Percentiles rank a stretch among this genome's conserved stretches.
These are phyloP conservation scores for Termitomyces sp. DNA, from an alignment of 768 basidiomycete species.

Conservation along the genomic window DNA sequence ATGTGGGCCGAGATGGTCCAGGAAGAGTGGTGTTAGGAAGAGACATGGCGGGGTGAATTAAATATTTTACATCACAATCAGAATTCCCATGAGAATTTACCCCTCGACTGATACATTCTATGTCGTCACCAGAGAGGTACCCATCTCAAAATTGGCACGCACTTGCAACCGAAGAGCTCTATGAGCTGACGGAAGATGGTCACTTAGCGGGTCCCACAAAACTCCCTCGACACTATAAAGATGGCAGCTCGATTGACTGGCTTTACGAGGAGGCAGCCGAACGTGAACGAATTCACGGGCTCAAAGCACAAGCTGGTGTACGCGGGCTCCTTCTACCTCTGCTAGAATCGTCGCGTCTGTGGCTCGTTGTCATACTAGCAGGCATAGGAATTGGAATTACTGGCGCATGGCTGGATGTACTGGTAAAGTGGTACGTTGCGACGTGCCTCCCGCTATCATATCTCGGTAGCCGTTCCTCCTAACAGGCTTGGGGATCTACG, in stretches of 20 bases:
- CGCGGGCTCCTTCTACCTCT: conserved; percentile 51
- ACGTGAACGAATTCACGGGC: conserved; percentile 45
- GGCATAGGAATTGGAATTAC: conserved; percentile 63
- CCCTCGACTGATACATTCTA: background rate
- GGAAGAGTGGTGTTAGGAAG: conserved; percentile 3
- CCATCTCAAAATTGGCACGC: conserved; percentile 16
- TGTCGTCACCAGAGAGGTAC: conserved; percentile 8
- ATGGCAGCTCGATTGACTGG: conserved; percentile 67
- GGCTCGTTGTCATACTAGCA: conserved; percentile 63
- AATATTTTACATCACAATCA: background rate
- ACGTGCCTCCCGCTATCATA: background rate
- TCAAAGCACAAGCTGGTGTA: conserved; percentile 47
- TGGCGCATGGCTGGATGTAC: conserved; percentile 68
- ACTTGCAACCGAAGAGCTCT: conserved; percentile 32
- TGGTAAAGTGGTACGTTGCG: conserved; percentile 60
- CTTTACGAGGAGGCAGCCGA: conserved; percentile 59
- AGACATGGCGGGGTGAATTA: conserved; percentile 8
- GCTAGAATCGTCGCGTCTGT: conserved; percentile 52
- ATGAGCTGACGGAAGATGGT: conserved; percentile 42
- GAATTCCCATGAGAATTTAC: no score
- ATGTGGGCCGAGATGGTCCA: conserved; percentile 6
- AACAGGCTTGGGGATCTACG: conserved; percentile 63
- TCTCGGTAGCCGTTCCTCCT: background rate
- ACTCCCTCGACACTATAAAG: conserved; percentile 38
- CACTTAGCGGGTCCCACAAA: conserved; percentile 24